phyloP scores from a whole-genome alignment of 805 yeast genomes.

The Starmerella tilneyi region DNA sequence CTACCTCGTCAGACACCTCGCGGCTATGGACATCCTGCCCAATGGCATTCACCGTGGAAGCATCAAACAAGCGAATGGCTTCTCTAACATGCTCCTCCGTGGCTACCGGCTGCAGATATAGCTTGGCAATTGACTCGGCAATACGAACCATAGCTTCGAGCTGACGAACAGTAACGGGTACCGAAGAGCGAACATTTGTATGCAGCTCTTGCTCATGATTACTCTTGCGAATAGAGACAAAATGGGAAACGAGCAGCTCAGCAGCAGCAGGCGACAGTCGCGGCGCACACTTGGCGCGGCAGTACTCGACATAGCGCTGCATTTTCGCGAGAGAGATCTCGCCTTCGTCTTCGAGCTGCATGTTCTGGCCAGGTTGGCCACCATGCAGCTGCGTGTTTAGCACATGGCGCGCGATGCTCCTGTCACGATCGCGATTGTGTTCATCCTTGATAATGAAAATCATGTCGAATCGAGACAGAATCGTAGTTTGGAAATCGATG shows the following conservation, averaged over 20 bases:
- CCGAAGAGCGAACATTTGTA: slow-evolving; percentile 81
- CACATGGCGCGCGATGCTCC: slow-evolving; percentile 86
- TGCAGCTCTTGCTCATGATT: slow-evolving; percentile 71
- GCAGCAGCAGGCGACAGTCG: slow-evolving; percentile 79
- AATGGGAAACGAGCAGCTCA: slow-evolving; percentile 80
- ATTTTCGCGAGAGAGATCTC: slow-evolving; percentile 83
- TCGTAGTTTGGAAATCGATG: slow-evolving; percentile 94
- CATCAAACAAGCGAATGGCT: slow-evolving; percentile 85
- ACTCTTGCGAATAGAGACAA: slow-evolving; percentile 77
- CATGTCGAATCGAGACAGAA: slow-evolving; percentile 96
- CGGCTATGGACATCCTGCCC: slow-evolving; percentile 42
- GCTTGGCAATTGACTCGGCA: slow-evolving; percentile 84
- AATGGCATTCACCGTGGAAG: slow-evolving; percentile 96
- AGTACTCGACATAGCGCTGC: slow-evolving; percentile 87
- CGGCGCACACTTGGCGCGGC: slow-evolving; percentile 87
- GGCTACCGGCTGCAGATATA: slow-evolving; percentile 73
- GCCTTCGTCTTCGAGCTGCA: slow-evolving; percentile 47
- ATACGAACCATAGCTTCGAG: slow-evolving; percentile 95
- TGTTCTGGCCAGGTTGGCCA: slow-evolving; percentile 32
- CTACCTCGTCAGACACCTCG: slow-evolving; percentile 50
- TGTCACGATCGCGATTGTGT: slow-evolving; percentile 76
- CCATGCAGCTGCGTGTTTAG: slow-evolving; percentile 88
- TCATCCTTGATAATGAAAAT: slow-evolving; percentile 94
- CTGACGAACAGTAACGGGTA: slow-evolving; percentile 96
- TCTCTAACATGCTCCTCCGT: slow-evolving; percentile 86